phyloP scores from a whole-genome alignment of 169 alveolate species.

The Plasmodium ovale region DNA sequence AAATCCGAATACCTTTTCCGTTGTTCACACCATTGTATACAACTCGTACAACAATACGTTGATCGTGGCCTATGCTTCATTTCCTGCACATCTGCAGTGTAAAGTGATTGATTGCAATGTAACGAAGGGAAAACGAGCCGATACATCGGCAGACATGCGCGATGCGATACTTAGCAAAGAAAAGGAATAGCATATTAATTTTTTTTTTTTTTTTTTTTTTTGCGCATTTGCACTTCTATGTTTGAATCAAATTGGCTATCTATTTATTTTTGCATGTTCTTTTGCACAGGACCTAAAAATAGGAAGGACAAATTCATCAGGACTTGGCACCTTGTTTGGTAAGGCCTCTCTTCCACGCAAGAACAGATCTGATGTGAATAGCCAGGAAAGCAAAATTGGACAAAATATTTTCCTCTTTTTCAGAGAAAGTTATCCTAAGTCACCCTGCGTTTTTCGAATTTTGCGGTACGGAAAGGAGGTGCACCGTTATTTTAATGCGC shows the following conservation, averaged over 20 bases:
- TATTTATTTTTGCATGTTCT: no score
- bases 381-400: background rate
- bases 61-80: conserved; percentile 83
- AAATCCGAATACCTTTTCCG: conserved; percentile 57
- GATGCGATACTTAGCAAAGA: background rate
- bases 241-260: no score
- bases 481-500: no score
- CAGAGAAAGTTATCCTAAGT: conserved; percentile 81
- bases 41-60: conserved; percentile 81
- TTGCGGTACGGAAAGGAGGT: conserved; percentile 77
- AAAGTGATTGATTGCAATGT: conserved; percentile 82
- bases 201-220: conserved; percentile 9
- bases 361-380: background rate
- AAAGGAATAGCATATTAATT: no score
- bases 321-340: conserved; percentile 62
- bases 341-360: background rate
- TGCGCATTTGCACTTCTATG: background rate
- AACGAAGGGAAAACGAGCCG: background rate
- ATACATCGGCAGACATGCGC: background rate
- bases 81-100: conserved; percentile 86
- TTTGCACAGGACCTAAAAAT: conserved; percentile 30
- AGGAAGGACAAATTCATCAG: conserved; percentile 59
- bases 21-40: conserved; percentile 84
- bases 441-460: conserved; percentile 87
- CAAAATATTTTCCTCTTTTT: conserved; percentile 21